Base-by-base conservation (phyloP, 139 green algal genomes). In the Coccomyxa sp. region DNA sequence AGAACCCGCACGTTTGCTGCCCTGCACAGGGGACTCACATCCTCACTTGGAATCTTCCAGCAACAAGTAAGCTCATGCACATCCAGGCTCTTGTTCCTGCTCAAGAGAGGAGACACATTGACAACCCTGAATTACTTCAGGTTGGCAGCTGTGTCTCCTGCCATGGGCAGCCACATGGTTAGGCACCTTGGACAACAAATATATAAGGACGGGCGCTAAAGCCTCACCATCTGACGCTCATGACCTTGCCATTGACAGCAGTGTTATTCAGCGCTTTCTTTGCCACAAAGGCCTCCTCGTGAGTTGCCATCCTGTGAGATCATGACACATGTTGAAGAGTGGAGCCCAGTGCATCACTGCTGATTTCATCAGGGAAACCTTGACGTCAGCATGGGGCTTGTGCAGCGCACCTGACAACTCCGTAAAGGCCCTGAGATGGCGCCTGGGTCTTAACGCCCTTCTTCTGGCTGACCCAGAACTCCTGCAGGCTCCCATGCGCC, bases 381-480 rank as follows among this genome's bases (percentile, higher is more conserved):
- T 18, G 5, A 31, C 18, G 50, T 18, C 2, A 31, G 50, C 4
- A 64, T 5, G 27, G 50, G 50, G 50, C 27, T 64, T 64, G 18
- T 22, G 24, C 12, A 10, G 35, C 64, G 27, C n/a, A 29, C 64
- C 64, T 71, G 64, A 71, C 64, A 10, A 71, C 64, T 3, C 64
- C 64, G n/a, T 36, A 71, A 10, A 71, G 64, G 27, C 64, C 64
- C 12, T 10, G 33, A 29, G 24, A 18, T 18, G 64, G 35, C 14
- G 24, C 27, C 27, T 14, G 14, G 27, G 24, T 29, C 12, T 29
- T 10, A 64, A 64, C 1, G 27, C 29, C n/a, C n/a, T 71, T 71
- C 64, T 71, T 71, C n/a, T 71, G 64, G 64, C 64, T 71, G 64
- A 71, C 64, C 64, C 64, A 71, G 64, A 38, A 71, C 24, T 71